Evolutionary conservation across 345 rosid genomes (phyloP), one percentile per base, ranked within the genome.

Genomic region (Hevea brasiliensis): DNA sequence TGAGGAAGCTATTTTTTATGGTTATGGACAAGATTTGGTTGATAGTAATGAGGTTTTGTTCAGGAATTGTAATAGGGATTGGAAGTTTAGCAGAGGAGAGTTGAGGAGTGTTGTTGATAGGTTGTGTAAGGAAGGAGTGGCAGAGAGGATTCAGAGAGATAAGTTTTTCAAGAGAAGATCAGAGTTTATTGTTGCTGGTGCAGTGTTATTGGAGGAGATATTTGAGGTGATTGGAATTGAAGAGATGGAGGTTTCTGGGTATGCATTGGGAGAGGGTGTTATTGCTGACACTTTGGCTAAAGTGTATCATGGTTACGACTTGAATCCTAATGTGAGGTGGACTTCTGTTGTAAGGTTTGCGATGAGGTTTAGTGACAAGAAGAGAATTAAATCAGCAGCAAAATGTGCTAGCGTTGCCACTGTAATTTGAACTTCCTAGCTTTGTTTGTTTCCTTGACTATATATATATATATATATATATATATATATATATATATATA

Each of bases 101-200:
- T 54, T 87, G 70, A 81, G 69, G 62, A 48, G 79, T 1, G 70
- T 91, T 72, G 88, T 86, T n/a, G 84, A 80, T 20, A 83, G 79
- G 55, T 65, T 91, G 57, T 86, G 88, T 68, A 44, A 74, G 17
- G 89, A 76, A 72, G 86, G 84, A 47, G 87, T 82, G 50, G 85
- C 63, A 3, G 88, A 85, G 67, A 72, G 53, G 71, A 70, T 67
- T 3, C 72, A 70, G 77, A 91, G 82, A 37, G 89, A 91, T n/a
- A 82, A 79, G 4, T 83, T 86, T 66, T 91, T 91, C 60, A 84
- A 81, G 77, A 83, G 86, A 59, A 85, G 92, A 45, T 83, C 92
- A 10, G 89, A 91, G 85, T 89, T 85, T 42, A 87, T 91, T 61
- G 84, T 86, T 54, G 89, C 92, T 26, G 93, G 97, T 29, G 90